These are phyloP conservation scores for Ascoidea tarda DNA, from an alignment of 805 yeast genomes.

Conservation along the genomic window DNA sequence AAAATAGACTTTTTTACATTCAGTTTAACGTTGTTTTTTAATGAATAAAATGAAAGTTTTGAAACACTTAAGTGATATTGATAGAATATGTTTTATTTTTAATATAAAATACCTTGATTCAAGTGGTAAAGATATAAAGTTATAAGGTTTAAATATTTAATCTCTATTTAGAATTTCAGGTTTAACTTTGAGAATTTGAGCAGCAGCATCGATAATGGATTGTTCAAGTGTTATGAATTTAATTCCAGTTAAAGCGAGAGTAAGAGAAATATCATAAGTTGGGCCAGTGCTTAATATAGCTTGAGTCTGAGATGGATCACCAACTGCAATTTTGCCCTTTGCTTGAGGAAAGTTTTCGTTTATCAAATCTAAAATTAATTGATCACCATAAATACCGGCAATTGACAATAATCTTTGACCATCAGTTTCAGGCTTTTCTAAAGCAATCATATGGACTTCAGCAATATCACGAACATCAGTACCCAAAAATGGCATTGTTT, in stretches of 20 bases:
- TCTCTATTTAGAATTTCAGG: background rate
- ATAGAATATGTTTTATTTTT: no score
- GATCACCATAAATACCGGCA: slow-evolving; percentile 15
- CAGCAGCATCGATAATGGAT: slow-evolving; percentile 26
- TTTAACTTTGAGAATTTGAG: slow-evolving; percentile 18
- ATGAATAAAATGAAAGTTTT: no score
- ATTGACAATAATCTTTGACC: slow-evolving; percentile 21
- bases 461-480: slow-evolving; percentile 55
- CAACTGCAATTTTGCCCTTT: slow-evolving; percentile 28
- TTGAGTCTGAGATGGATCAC: slow-evolving; percentile 17
- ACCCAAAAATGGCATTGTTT: slow-evolving; percentile 3
- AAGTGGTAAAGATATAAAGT: no score
- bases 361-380: slow-evolving; percentile 17
- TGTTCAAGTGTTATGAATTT: slow-evolving; percentile 24
- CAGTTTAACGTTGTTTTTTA: no score
- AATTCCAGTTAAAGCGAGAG: slow-evolving; percentile 20
- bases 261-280: slow-evolving; percentile 6
- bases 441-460: slow-evolving; percentile 36
- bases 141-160: no score
- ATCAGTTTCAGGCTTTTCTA: slow-evolving; percentile 22
- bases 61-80: no score
- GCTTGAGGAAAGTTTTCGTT: slow-evolving; percentile 27
- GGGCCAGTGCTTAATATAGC: slow-evolving; percentile 4
- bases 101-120: no score
- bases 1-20: no score